Evolutionary conservation across 768 basidiomycete genomes (phyloP), one percentile per base, ranked within the genome.

Genomic region (Sporobolomyces pararoseus): DNA sequence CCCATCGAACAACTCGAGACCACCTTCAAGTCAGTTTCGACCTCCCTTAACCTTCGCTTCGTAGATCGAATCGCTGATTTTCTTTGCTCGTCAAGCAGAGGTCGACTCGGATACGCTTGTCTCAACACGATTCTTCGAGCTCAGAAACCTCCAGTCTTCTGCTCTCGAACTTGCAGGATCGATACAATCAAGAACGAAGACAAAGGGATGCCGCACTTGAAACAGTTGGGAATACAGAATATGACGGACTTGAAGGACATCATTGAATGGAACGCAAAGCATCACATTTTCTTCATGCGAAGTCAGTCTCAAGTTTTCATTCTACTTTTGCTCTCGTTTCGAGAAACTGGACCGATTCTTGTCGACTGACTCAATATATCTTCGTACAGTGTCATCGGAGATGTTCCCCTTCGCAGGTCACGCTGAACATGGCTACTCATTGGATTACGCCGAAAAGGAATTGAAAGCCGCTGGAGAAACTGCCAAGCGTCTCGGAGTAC

Each of bases 341-440:
- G 29, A 6, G 23, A 6, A 23, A 47, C 46, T 47, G 46, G 23
- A 12, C 32, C 35, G 31, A 5, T 14, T n/a, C n/a, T 32, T 4
- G 10, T 21, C 7, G 3, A 17, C 9, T 42, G n/a, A n/a, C n/a
- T n/a, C n/a, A n/a, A n/a, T n/a, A n/a, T n/a, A n/a, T n/a, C n/a
- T n/a, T n/a, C n/a, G n/a, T n/a, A n/a, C 59, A 70, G 69, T 95
- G 72, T 93, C 91, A 0, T 91, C 90, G 12, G 90, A 92, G 72
- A 87, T 96, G 85, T 95, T 96, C 79, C 92, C 93, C 1, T 96
- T 88, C 75, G 91, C 92, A 0, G 89, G 89, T 1, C 94, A 97
- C 74, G 82, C 80, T 23, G 83, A 82, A 25, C 85, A 91, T 75
- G 91, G 91, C 0, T 96, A 97, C 78, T 84, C 86, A 21, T 83